Percentiles rank a stretch among this genome's conserved stretches.
Evolutionary conservation across 768 basidiomycete genomes (phyloP).

Genomic region (Mycena amicta): DNA sequence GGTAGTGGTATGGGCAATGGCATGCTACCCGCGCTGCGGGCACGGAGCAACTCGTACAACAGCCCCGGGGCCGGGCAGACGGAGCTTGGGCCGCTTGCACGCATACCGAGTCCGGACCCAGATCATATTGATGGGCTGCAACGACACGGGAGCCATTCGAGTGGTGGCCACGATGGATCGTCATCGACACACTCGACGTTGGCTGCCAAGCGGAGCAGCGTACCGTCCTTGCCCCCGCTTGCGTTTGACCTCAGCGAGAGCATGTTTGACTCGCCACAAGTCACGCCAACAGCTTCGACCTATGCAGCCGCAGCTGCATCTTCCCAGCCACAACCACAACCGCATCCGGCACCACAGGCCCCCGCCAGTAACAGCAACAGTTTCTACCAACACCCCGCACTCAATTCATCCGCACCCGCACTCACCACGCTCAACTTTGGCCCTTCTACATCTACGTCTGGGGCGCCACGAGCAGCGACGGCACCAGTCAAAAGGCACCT

Average conservation of each 20-base stretch:
- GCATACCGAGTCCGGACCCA: slow-evolving; percentile 81
- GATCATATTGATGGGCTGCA: slow-evolving; percentile 88
- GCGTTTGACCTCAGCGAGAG: slow-evolving; percentile 10
- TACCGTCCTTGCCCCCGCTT: slow-evolving; percentile 20
- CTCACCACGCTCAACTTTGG: slow-evolving; percentile 58
- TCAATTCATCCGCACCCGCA: slow-evolving; percentile 89
- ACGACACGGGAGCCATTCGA: slow-evolving; percentile 62
- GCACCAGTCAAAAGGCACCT: slow-evolving; percentile 64
- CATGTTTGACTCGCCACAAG: slow-evolving; percentile 18
- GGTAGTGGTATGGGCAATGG: neutral
- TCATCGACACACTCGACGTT: neutral
- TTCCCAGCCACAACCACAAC: neutral
- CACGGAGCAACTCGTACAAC: slow-evolving; percentile 84
- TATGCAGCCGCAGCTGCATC: slow-evolving; percentile 2
- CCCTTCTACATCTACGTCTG: slow-evolving; percentile 49
- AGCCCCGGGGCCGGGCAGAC: slow-evolving; percentile 44
- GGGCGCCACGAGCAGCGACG: slow-evolving; percentile 74
- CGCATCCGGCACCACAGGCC: slow-evolving; percentile 24
- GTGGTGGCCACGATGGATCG: slow-evolving; percentile 34
- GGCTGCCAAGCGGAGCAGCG: slow-evolving; percentile 11
- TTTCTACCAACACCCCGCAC: slow-evolving; percentile 79
- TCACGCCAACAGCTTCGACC: slow-evolving; percentile 19
- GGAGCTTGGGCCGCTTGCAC: slow-evolving; percentile 76
- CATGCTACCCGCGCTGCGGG: slow-evolving; percentile 34
- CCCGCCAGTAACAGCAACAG: slow-evolving; percentile 23